These are phyloP conservation scores for Aspergillus baeticus DNA, from an alignment of 495 filamentous ascomycete genomes.

Conservation along the genomic window DNA sequence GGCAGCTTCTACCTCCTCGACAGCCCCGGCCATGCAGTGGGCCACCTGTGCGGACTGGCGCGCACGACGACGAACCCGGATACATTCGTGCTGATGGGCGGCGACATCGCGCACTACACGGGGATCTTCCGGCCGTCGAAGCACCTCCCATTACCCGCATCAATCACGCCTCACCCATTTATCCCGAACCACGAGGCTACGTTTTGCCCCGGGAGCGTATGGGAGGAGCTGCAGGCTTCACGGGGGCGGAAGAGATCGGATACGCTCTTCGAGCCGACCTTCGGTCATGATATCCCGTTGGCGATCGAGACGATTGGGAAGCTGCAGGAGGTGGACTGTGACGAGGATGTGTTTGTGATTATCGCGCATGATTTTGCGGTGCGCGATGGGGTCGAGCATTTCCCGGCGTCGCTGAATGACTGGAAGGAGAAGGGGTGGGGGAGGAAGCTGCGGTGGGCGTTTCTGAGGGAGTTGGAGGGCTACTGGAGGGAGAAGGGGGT, in stretches of 20 bases:
- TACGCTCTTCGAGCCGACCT: constrained; percentile 15
- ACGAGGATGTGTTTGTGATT: constrained; percentile 50
- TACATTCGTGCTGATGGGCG: constrained; percentile 41
- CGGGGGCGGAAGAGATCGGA: constrained; percentile 9
- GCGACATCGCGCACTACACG: constrained; percentile 52
- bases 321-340: constrained; percentile 47
- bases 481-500: constrained; percentile 1
- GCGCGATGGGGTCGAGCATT: constrained; percentile 3
- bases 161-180: neutral
- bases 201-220: constrained; percentile 14
- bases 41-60: constrained; percentile 42
- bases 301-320: constrained; percentile 36
- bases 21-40: constrained; percentile 43
- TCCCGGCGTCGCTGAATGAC: neutral
- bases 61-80: constrained; percentile 37
- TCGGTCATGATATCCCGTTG: constrained; percentile 17
- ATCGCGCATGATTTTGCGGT: constrained; percentile 37
- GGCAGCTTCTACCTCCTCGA: constrained; percentile 49
- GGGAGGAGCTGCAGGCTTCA: constrained; percentile 11
- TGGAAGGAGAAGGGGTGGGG: constrained; percentile 11
- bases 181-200: neutral
- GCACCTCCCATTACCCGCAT: constrained; percentile 26
- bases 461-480: constrained; percentile 8
- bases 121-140: constrained; percentile 53
- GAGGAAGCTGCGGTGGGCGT: neutral